These are phyloP conservation scores for Paramyrothecium sp. DNA, from an alignment of 2,329 filamentous ascomycete species.

Conservation along the genomic window DNA sequence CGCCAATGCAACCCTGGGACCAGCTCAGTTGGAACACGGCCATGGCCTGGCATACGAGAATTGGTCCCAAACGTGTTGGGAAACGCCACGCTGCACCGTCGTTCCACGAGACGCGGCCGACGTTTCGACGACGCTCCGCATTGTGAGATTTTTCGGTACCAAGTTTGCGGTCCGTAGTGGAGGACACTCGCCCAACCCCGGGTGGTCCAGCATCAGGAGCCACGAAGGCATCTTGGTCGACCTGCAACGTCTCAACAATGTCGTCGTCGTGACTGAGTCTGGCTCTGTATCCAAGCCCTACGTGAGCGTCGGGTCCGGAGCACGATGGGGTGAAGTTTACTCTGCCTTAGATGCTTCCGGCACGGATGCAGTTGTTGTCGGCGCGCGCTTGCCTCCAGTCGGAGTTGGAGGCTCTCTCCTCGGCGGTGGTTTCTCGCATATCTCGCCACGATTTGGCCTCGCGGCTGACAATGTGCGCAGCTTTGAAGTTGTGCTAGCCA, in stretches of 20 bases:
- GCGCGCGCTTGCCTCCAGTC: slow-evolving; percentile 18
- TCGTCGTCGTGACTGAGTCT: neutral
- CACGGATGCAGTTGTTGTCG: slow-evolving; percentile 15
- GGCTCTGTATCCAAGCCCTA: neutral
- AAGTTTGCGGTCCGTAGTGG: slow-evolving; percentile 10
- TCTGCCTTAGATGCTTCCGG: slow-evolving; percentile 12
- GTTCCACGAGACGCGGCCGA: neutral
- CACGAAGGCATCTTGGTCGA: slow-evolving; percentile 9
- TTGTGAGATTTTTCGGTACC: neutral
- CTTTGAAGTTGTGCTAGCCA: slow-evolving; percentile 38
- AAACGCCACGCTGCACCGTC: neutral
- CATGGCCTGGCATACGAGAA: too few relatives aligned
- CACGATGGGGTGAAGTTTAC: slow-evolving; percentile 20
- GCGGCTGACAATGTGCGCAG: slow-evolving; percentile 36
- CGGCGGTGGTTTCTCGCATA: slow-evolving; percentile 41
- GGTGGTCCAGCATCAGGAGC: slow-evolving; percentile 7
- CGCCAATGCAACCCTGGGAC: too few relatives aligned
- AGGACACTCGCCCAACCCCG: slow-evolving; percentile 8
- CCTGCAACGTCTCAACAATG: slow-evolving; percentile 3
- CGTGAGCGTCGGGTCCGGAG: slow-evolving; percentile 26
- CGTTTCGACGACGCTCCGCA: neutral
- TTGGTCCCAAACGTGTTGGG: neutral
- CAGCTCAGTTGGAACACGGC: too few relatives aligned
- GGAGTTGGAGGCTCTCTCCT: slow-evolving; percentile 19
- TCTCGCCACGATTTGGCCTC: neutral